These are phyloP conservation scores for Monascus ruber DNA, from an alignment of 2,329 filamentous ascomycete genomes.

Conservation along the genomic window DNA sequence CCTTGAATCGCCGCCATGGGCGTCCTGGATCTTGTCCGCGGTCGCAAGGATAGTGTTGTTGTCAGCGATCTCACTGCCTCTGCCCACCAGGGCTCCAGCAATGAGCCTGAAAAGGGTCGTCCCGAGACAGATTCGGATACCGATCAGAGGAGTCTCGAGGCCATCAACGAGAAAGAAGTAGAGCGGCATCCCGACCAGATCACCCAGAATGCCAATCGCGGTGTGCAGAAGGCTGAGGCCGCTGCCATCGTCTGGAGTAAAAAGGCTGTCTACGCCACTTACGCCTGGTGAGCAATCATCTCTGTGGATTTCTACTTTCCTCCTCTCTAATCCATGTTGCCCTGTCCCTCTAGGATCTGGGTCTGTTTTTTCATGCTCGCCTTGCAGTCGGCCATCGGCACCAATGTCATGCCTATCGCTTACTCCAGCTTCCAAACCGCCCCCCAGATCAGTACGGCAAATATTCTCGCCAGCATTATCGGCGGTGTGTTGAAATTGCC, in stretches of 20 bases:
- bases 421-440: constrained; percentile 42
- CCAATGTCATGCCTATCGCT: constrained; percentile 37
- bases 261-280: constrained; percentile 21
- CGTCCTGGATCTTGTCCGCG: constrained; percentile 2
- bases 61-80: neutral
- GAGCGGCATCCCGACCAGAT: constrained; percentile 11
- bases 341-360: constrained; percentile 27
- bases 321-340: constrained; percentile 4
- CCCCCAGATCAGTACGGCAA: constrained; percentile 40
- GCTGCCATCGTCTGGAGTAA: constrained; percentile 30
- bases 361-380: constrained; percentile 36
- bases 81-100: neutral
- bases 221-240: constrained; percentile 33
- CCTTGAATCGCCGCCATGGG: constrained; percentile 2
- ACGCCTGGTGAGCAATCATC: constrained; percentile 21
- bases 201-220: constrained; percentile 16
- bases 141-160: constrained; percentile 13
- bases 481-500: constrained; percentile 50
- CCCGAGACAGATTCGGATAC: constrained; percentile 10
- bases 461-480: constrained; percentile 45
- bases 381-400: constrained; percentile 31
- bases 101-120: constrained; percentile 2
- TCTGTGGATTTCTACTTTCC: constrained; percentile 2
- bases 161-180: constrained; percentile 18
- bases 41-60: constrained; percentile 1